Base-by-base conservation (phyloP, 202 grass and related monocot species). In the Schoenoplectus tabernaemontani region DNA sequence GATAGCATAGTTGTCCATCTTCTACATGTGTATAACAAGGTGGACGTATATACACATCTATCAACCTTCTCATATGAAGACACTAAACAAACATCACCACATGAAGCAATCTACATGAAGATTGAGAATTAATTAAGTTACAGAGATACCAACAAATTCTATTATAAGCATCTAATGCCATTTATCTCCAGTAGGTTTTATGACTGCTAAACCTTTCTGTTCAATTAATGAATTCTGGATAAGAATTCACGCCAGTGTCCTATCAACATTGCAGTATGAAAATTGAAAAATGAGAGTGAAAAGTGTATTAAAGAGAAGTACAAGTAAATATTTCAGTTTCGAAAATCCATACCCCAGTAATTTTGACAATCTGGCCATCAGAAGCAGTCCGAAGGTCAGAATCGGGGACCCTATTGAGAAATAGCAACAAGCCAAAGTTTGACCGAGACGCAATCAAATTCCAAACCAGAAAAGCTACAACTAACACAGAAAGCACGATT, bases 51-150 rank as follows among this genome's bases (percentile, higher is more conserved):
- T 37, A 95, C 89, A 67, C 96, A 99, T 77, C 87, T 95, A 78
- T 84, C 86, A 85, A 94, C 92, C 61, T 99, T 99, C 87, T 99
- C 96, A 75, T 99, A 99, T 23, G 96, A 95, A 78, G 96, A 99
- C 23, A 95, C 87, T 71, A 95, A 57, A 15, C 86, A 91, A 57
- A 95, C 77, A 36, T 99, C 96, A 56, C 90, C 90, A 68, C 96
- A 99, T 16, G 96, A 89, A 92, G 86, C 91, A 83, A 83, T 22
- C 96, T 98, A 83, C 75, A 83, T 20, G 19, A 75, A 64, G 24
- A 74, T 80, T 79, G 7, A 2, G 32, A 26, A n/a, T 1, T 23
- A 59, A 43, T 60, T 59, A 59, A 33, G 15, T 10, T 5, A 41
- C 9, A 59, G 26, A 61, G 26, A 64, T 80, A 34, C 7, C 9